Conservation (phyloP, 768 basidiomycete species). For the Trametes maxima region DNA sequence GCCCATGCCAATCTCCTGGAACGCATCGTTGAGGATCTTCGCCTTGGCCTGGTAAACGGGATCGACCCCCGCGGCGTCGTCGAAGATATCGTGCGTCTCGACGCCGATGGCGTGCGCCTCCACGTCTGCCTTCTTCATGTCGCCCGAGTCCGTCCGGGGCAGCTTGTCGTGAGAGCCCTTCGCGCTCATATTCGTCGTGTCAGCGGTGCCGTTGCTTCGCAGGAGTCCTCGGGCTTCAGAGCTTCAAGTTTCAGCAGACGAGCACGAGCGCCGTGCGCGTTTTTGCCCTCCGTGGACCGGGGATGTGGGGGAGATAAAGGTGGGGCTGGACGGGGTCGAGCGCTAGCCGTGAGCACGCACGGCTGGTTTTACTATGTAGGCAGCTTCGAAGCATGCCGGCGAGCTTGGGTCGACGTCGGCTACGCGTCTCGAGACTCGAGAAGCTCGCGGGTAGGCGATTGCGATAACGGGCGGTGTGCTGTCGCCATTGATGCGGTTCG, state of each 20-base stretch:
- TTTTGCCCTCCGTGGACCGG: neutral
- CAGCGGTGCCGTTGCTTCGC: neutral
- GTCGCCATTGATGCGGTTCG: slow-evolving; percentile 4
- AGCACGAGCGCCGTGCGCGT: neutral
- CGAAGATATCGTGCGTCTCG: slow-evolving; percentile 17
- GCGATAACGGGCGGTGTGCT: slow-evolving; percentile 12
- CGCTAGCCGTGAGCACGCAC: neutral
- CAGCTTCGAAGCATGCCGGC: neutral
- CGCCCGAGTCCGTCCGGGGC: neutral
- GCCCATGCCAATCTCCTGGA: slow-evolving; percentile 58
- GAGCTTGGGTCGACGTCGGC: neutral
- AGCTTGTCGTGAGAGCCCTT: slow-evolving; percentile 2
- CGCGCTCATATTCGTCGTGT: neutral
- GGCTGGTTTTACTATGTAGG: neutral
- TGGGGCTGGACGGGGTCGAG: neutral
- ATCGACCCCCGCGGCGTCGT: slow-evolving; percentile 36
- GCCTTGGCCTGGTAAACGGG: slow-evolving; percentile 53
- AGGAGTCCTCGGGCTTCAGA: no score
- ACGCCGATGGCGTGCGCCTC: slow-evolving; percentile 5
- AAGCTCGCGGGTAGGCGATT: neutral
- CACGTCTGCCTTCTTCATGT: neutral
- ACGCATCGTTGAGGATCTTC: slow-evolving; percentile 44
- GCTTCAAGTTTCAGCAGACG: no score
- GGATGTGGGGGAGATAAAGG: neutral
- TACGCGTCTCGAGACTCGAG: neutral